Percentiles rank a stretch among this genome's conserved stretches.
These are phyloP conservation scores for Colletotrichum spaethianum DNA, from an alignment of 2,329 filamentous ascomycete genomes.

Conservation along the genomic window DNA sequence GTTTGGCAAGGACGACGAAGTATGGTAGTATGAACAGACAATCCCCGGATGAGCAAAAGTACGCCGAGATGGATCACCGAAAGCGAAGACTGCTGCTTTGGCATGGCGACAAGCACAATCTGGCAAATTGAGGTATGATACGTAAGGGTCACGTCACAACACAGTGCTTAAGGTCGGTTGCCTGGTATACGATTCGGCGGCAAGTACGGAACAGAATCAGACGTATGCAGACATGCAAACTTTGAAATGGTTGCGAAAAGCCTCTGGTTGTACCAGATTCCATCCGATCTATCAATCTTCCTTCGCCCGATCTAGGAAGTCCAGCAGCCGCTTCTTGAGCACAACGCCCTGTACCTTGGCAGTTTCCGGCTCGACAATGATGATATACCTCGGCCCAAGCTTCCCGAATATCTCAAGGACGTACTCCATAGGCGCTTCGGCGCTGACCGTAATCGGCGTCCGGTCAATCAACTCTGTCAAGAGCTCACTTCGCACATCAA, in stretches of 20 bases:
- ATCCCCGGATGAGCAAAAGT: not conserved
- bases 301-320: constrained; percentile 28
- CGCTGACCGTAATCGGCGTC: constrained; percentile 65
- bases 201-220: not conserved
- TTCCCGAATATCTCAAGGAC: constrained; percentile 73
- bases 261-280: too few relatives aligned
- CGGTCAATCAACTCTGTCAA: constrained; percentile 66
- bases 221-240: too few relatives aligned
- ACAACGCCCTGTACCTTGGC: constrained; percentile 66
- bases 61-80: too few relatives aligned
- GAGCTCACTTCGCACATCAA: constrained; percentile 51
- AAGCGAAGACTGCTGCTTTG: not conserved
- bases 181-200: not conserved
- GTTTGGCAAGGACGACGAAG: not conserved
- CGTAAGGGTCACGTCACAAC: not conserved
- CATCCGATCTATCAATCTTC: not conserved
- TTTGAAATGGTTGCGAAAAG: not conserved
- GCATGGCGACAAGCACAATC: not conserved
- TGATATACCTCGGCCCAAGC: constrained; percentile 67
- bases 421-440: constrained; percentile 69
- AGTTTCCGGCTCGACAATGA: constrained; percentile 66
- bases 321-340: constrained; percentile 68
- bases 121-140: not conserved
- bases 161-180: not conserved
- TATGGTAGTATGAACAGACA: not conserved